Evolutionary conservation across 2,329 filamentous ascomycete genomes (phyloP), one percentile per base, ranked within the genome.

Genomic region (Chalara sp.): DNA sequence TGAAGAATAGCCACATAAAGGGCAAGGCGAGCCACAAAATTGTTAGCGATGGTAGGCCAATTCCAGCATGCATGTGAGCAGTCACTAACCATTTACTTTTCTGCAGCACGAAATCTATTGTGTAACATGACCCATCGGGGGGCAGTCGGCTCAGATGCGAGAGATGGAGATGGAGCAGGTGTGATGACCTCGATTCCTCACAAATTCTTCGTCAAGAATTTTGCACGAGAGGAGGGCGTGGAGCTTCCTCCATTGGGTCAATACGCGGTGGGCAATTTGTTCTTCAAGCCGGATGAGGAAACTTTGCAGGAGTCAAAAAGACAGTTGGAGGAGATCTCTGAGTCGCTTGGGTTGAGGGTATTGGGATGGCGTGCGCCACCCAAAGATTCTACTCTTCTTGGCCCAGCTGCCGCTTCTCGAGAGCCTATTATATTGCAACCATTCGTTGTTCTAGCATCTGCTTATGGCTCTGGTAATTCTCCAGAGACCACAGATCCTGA

Each of bases 61-160:
- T 56, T 37, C 48, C 41, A 37, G n/a, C 35, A 37, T 37, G n/a
- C 8, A 48, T 48, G 42, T 33, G 45, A 13, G 30, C 30, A 28
- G 42, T 8, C 47, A 53, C 68, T 72, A 60, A 75, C 67, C 53
- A 56, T 41, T 51, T 42, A 45, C 21, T 21, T 10, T 37, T 57
- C 32, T 54, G 43, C 63, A 93, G 89, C 91, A 60, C 87, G 89
- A 60, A 95, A 91, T 72, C 79, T 99, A 56, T 84, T 99, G 57
- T 99, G 93, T 80, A 97, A 99, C 80, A 99, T 99, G 93, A 97
- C 93, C 78, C 93, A 99, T 78, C 87, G 93, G 70, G 93, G 93
- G 78, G 93, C 93, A 58, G 92, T 97, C 63, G 93, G 93, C 62
- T 97, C 93, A 54, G 93, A 99, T 76, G 90, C 90, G 66, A 87